Evolutionary conservation across 345 rosid species (phyloP).

Genomic region (Gossypium arboreum): DNA sequence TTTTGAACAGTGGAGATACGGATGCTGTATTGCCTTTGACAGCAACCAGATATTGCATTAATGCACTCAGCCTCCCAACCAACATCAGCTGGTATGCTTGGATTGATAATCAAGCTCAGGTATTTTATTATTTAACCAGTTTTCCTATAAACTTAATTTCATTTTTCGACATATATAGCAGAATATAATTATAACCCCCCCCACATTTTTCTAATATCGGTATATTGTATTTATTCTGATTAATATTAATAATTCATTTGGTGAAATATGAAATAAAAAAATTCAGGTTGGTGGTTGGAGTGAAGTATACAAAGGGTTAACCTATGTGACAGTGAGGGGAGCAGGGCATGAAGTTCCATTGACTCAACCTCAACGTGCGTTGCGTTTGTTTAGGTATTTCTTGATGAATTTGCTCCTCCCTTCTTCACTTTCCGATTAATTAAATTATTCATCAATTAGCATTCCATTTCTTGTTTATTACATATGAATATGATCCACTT

Average conservation of each 20-base stretch:
- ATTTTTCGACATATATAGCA: neutral
- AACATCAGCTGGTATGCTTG: constrained; percentile 51
- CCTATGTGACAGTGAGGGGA: constrained; percentile 51
- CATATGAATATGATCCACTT: neutral
- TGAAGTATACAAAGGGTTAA: constrained; percentile 47
- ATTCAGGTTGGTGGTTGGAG: constrained; percentile 64
- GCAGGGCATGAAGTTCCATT: constrained; percentile 72
- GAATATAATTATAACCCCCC: no score
- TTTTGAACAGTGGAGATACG: constrained; percentile 48
- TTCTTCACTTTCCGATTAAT: neutral
- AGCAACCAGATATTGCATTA: constrained; percentile 51
- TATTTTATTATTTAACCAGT: neutral
- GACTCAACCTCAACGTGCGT: constrained; percentile 44
- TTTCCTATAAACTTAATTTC: neutral
- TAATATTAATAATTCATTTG: neutral
- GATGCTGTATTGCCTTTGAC: constrained; percentile 61
- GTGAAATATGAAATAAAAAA: neutral
- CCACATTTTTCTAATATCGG: no score
- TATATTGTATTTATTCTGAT: no score
- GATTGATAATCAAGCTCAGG: constrained; percentile 38
- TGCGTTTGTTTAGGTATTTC: constrained; percentile 39
- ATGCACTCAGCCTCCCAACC: constrained; percentile 37
- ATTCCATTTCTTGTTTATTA: neutral
- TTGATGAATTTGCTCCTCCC: constrained; percentile 38
- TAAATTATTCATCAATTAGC: neutral